These are phyloP conservation scores for Schwanniomyces polymorphus DNA, from an alignment of 805 yeast species.

Conservation along the genomic window DNA sequence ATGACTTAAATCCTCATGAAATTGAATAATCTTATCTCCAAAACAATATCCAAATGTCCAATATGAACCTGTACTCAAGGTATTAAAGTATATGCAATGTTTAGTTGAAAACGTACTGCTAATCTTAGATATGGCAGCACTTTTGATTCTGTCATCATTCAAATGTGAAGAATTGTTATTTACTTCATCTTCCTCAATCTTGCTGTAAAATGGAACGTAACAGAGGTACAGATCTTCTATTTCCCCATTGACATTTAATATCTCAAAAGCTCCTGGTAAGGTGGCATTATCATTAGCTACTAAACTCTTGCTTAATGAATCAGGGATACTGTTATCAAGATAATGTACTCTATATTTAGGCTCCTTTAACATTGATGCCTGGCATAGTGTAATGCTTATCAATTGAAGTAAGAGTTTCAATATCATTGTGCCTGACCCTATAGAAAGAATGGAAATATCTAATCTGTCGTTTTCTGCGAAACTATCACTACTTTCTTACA, in stretches of 20 bases:
- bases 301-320: slow-evolving; percentile 10
- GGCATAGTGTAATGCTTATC: not conserved
- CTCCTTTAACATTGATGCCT: not conserved
- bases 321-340: slow-evolving; percentile 15
- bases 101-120: slow-evolving; percentile 15
- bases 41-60: slow-evolving; percentile 57
- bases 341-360: slow-evolving; percentile 16
- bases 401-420: not conserved
- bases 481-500: no score
- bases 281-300: slow-evolving; percentile 3
- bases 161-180: not conserved
- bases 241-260: slow-evolving; percentile 9
- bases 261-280: slow-evolving; percentile 15
- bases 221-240: slow-evolving; percentile 17
- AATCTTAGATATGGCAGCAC: slow-evolving; percentile 15
- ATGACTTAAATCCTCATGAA: slow-evolving; percentile 33
- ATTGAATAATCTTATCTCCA: slow-evolving; percentile 50
- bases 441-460: not conserved
- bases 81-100: slow-evolving; percentile 23
- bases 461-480: no score
- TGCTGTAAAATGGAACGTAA: slow-evolving; percentile 13
- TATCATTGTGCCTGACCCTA: not conserved
- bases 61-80: slow-evolving; percentile 36
- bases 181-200: not conserved
- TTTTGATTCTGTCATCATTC: slow-evolving; percentile 12